Conservation (phyloP, 305 asterid species). For the Fraxinus albicans region DNA sequence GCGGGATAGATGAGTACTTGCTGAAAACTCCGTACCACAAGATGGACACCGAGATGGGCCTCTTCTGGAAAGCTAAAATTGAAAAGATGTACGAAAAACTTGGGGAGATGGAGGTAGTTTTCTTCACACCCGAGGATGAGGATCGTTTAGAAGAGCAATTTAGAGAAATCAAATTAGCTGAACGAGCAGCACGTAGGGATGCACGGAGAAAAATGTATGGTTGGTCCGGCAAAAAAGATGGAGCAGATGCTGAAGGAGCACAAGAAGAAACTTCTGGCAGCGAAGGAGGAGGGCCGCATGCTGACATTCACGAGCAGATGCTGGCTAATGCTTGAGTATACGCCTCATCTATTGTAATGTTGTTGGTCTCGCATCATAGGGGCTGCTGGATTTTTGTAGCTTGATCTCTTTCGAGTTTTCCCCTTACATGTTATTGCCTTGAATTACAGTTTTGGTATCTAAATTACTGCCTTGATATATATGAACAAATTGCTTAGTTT, state of each 20-base stretch:
- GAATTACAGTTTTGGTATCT: slow-evolving; percentile 14
- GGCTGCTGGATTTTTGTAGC: neutral
- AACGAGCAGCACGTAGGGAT: slow-evolving; percentile 63
- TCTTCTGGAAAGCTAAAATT: slow-evolving; percentile 86
- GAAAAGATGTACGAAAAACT: slow-evolving; percentile 89
- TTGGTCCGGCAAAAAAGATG: slow-evolving; percentile 51
- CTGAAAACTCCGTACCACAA: slow-evolving; percentile 89
- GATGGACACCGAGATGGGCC: slow-evolving; percentile 92
- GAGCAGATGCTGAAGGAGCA: slow-evolving; percentile 24
- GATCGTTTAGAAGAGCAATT: slow-evolving; percentile 59
- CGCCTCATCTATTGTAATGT: neutral
- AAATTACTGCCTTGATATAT: neutral
- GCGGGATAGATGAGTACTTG: slow-evolving; percentile 93
- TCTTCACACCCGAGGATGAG: slow-evolving; percentile 85
- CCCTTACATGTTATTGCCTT: slow-evolving; percentile 13
- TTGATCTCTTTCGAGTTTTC: neutral
- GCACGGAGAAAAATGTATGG: slow-evolving; percentile 69
- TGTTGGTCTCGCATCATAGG: neutral
- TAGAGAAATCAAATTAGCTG: slow-evolving; percentile 51
- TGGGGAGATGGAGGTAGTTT: slow-evolving; percentile 84
- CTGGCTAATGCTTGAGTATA: slow-evolving; percentile 61
- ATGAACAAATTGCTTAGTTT: neutral
- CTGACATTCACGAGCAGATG: slow-evolving; percentile 50
- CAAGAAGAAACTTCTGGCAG: slow-evolving; percentile 16
- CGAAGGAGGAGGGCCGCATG: slow-evolving; percentile 28